Base-by-base conservation (phyloP, 371 early-diverging fungal genomes). In the Mucor velutinosus region DNA sequence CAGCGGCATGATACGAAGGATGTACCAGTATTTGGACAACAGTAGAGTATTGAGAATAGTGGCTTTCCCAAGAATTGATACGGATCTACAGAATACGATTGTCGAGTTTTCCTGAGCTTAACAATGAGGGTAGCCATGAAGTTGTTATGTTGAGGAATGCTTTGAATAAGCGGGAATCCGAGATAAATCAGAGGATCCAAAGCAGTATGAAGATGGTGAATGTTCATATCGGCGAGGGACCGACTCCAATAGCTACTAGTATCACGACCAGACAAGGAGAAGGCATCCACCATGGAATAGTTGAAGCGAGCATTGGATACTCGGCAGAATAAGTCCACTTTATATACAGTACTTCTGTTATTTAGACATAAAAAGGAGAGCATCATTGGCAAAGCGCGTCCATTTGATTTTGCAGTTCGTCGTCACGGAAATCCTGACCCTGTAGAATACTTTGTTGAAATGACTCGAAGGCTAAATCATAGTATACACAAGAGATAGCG, bases 391-490 rank as follows among this genome's bases (percentile, higher is more conserved):
- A n/a, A n/a, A n/a, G n/a, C n/a, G n/a, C n/a, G n/a, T n/a, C n/a
- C n/a, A n/a, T n/a, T n/a, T n/a, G n/a, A n/a, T n/a, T n/a, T n/a
- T n/a, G 23, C 3, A 51, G 7, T 6, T 51, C 3, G 8, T 51
- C 23, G 25, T 14, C 53, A 51, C 25, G 23, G 25, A 51, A 51
- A 8, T 51, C 27, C 23, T 21, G 25, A 6, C 23, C 53, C 7
- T 21, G 27, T 1, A 51, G 53, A 7, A 62, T 25, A 12, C 27
- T 21, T 4, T 53, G 41, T 19, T 62, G 33, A 8, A 67, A 21
- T 7, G 67, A 62, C 30, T 65, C 71, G 25, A 66, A 65, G 14
- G 66, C 60, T 5, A 67, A 47, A 30, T 64, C 67, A 59, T 51
- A 67, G 1, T 63, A 64, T 0, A 70, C 53, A 11, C 66, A 66